These are phyloP conservation scores for Lachnellula occidentalis DNA, from an alignment of 2,329 filamentous ascomycete genomes.

Conservation along the genomic window DNA sequence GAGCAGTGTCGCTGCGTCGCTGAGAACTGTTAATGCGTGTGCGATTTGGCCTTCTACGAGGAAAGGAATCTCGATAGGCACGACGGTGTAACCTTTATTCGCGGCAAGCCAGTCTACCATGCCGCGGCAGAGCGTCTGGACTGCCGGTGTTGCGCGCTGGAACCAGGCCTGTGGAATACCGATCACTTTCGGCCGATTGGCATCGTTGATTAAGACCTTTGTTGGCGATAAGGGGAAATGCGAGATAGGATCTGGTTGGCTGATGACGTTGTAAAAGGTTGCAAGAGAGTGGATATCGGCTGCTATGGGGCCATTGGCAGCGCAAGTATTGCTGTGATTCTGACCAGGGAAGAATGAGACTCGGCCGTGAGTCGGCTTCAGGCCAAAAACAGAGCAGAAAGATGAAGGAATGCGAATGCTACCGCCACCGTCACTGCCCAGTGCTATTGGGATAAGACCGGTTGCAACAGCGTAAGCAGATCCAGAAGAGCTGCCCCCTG, in stretches of 20 bases:
- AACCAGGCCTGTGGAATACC: conserved; percentile 67
- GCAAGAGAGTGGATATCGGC: conserved; percentile 70
- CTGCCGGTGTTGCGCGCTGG: conserved; percentile 57
- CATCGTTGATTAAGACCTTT: background rate
- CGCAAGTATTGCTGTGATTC: conserved; percentile 46
- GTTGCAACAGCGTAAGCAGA: conserved; percentile 77
- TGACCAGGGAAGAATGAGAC: conserved; percentile 37
- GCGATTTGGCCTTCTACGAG: conserved; percentile 66
- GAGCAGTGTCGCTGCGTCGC: conserved; percentile 52
- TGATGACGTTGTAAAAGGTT: conserved; percentile 73
- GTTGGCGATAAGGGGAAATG: conserved; percentile 54
- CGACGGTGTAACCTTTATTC: conserved; percentile 42
- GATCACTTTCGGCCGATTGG: conserved; percentile 33
- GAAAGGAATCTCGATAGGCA: conserved; percentile 60
- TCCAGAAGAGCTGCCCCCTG: conserved; percentile 86
- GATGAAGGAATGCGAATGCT: conserved; percentile 42
- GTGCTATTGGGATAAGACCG: conserved; percentile 55
- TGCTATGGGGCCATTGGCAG: conserved; percentile 69
- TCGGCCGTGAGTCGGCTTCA: conserved; percentile 73
- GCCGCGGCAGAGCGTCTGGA: conserved; percentile 55
- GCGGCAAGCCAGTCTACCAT: conserved; percentile 53
- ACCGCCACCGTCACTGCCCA: conserved; percentile 83
- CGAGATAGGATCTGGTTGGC: conserved; percentile 58
- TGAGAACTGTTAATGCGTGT: conserved; percentile 70
- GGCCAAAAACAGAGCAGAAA: conserved; percentile 54